These are phyloP conservation scores for Mentha longifolia DNA, from an alignment of 257 asterid species.

Conservation along the genomic window DNA sequence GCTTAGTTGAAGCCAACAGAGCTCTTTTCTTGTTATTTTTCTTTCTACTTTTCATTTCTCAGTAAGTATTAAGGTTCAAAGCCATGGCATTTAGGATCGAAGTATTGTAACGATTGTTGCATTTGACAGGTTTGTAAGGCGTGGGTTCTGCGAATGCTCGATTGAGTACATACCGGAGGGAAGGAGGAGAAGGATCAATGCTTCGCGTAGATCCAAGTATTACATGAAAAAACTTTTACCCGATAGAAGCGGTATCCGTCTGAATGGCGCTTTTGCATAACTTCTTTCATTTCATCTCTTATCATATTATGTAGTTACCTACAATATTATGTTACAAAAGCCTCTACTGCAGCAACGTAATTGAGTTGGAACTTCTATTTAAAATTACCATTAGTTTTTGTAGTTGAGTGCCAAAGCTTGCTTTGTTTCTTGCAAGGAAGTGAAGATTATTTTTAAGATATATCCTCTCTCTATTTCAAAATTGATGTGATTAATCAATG, in stretches of 20 bases:
- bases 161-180: conserved; percentile 64
- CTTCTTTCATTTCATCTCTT: neutral
- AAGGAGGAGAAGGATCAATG: conserved; percentile 65
- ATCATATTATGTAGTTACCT: conserved; percentile 24
- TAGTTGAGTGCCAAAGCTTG: no score
- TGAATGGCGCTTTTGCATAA: conserved; percentile 40
- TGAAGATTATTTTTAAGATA: no score
- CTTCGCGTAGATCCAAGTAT: conserved; percentile 80
- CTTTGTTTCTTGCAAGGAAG: no score
- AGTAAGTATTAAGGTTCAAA: neutral
- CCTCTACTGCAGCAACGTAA: no score
- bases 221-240: conserved; percentile 76
- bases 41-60: neutral
- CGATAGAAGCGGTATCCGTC: conserved; percentile 51
- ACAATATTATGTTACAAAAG: no score
- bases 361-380: neutral
- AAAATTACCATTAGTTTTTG: no score
- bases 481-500: no score
- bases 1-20: neutral
- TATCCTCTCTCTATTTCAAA: no score
- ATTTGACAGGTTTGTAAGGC: conserved; percentile 80
- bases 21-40: neutral
- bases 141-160: conserved; percentile 77
- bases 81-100: neutral
- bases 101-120: neutral